phyloP scores from a whole-genome alignment of 1,284 basidiomycete genomes.

The Erythrobasidium hasegawianum region DNA sequence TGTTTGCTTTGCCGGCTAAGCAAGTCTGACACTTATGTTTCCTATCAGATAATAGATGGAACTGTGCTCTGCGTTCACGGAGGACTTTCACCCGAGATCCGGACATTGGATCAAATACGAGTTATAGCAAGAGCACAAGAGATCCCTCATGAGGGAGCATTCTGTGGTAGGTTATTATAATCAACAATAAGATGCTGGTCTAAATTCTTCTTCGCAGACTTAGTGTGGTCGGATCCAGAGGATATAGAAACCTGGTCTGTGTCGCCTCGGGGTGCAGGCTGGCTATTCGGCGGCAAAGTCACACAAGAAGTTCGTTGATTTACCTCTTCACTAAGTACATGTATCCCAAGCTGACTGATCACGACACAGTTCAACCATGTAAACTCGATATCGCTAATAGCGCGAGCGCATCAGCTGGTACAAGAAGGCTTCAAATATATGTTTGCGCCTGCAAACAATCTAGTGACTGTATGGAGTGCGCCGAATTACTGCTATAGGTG shows the following conservation, averaged over 20 bases:
- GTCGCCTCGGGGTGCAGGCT: constrained; percentile 88
- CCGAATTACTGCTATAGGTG: constrained; percentile 92
- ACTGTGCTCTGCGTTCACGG: constrained; percentile 88
- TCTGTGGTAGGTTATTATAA: constrained; percentile 72
- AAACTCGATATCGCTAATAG: constrained; percentile 91
- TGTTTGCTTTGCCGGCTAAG: constrained; percentile 34
- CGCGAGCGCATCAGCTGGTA: constrained; percentile 93
- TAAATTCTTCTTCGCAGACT: constrained; percentile 56
- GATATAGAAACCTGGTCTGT: constrained; percentile 94
- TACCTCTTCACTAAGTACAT: neutral
- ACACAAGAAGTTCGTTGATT: constrained; percentile 66
- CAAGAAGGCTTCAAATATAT: constrained; percentile 97
- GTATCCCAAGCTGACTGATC: neutral
- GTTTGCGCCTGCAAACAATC: constrained; percentile 90
- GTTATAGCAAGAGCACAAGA: constrained; percentile 88
- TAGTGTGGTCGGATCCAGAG: constrained; percentile 98
- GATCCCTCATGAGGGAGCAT: constrained; percentile 95
- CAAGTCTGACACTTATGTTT: constrained; percentile 1
- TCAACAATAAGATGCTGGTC: too few relatives aligned
- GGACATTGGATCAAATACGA: constrained; percentile 86
- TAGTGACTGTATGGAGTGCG: constrained; percentile 99
- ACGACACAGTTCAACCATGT: constrained; percentile 76
- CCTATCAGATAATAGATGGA: constrained; percentile 79
- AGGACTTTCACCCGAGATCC: constrained; percentile 84
- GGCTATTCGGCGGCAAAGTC: constrained; percentile 86